A percentile compares a stretch with the other conserved stretches of the same genome.
Evolutionary conservation across 495 filamentous ascomycete genomes (phyloP).

Genomic region (Parmelia sp.): DNA sequence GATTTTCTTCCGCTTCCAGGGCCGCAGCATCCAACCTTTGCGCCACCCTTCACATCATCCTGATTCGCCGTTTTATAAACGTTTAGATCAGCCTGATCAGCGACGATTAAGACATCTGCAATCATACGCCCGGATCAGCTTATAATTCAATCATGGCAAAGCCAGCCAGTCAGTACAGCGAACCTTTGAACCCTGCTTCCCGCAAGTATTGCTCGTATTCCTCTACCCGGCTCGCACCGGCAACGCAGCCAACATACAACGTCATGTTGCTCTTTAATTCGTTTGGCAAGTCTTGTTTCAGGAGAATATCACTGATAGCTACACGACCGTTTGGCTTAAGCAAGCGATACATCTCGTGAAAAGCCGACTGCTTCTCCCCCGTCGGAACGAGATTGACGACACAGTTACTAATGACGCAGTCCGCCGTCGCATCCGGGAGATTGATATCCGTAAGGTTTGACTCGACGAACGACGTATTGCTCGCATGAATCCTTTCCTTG

Average conservation of each 20-base stretch:
- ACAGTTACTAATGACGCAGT: constrained; percentile 60
- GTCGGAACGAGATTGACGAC: constrained; percentile 60
- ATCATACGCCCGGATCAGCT: constrained; percentile 2
- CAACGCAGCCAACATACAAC: constrained; percentile 56
- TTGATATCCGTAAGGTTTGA: constrained; percentile 48
- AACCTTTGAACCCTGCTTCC: constrained; percentile 51
- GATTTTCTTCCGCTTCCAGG: not conserved
- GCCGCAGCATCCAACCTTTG: constrained; percentile 22
- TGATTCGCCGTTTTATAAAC: constrained; percentile 40
- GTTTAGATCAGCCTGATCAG: constrained; percentile 51
- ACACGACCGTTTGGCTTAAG: constrained; percentile 55
- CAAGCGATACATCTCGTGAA: constrained; percentile 56
- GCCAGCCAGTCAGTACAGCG: constrained; percentile 8
- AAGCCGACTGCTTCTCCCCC: constrained; percentile 50
- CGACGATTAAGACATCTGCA: constrained; percentile 47
- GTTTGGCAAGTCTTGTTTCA: constrained; percentile 45
- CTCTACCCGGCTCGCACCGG: constrained; percentile 48
- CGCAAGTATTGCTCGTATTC: constrained; percentile 52
- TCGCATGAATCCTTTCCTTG: constrained; percentile 33
- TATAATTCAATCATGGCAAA: not conserved
- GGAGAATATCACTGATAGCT: constrained; percentile 60
- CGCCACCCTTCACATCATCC: constrained; percentile 17
- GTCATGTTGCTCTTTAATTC: constrained; percentile 43
- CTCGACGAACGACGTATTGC: constrained; percentile 48
- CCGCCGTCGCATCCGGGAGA: constrained; percentile 37